A percentile compares a stretch with the other conserved stretches of the same genome.
Evolutionary conservation across 2,329 filamentous ascomycete genomes (phyloP).

Genomic region (Xylariaceae sp.): DNA sequence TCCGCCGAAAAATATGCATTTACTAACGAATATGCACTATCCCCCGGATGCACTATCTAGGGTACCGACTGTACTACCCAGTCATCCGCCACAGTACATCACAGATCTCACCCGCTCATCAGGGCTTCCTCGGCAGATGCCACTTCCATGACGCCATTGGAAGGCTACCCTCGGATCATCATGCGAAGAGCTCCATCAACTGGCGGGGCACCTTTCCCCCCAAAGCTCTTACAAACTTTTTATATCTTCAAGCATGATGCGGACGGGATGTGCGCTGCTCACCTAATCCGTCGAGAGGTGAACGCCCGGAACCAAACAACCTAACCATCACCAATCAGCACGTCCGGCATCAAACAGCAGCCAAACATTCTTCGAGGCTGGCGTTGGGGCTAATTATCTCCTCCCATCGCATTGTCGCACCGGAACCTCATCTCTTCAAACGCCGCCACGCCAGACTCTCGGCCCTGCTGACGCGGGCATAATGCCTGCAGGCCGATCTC

Average conservation of each 20-base stretch:
- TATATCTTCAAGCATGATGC: background rate
- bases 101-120: slow-evolving; percentile 2
- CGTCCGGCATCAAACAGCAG: too few species aligned
- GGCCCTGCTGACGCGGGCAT: background rate
- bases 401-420: background rate
- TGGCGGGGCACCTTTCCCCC: background rate
- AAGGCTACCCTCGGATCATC: slow-evolving; percentile 5
- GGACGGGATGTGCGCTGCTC: background rate
- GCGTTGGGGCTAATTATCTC: background rate
- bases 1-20: too few species aligned
- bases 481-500: background rate
- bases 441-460: background rate
- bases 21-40: too few species aligned
- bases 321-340: too few species aligned
- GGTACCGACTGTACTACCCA: background rate
- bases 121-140: slow-evolving; percentile 12
- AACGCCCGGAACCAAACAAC: too few species aligned
- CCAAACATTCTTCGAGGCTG: background rate
- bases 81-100: slow-evolving; percentile 3
- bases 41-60: too few species aligned
- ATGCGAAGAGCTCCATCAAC: background rate
- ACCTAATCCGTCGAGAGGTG: background rate
- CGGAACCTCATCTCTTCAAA: background rate
- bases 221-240: background rate
- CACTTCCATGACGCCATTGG: slow-evolving; percentile 2